phyloP scores from a whole-genome alignment of 257 asterid genomes.

The Solanum ossicruentum region DNA sequence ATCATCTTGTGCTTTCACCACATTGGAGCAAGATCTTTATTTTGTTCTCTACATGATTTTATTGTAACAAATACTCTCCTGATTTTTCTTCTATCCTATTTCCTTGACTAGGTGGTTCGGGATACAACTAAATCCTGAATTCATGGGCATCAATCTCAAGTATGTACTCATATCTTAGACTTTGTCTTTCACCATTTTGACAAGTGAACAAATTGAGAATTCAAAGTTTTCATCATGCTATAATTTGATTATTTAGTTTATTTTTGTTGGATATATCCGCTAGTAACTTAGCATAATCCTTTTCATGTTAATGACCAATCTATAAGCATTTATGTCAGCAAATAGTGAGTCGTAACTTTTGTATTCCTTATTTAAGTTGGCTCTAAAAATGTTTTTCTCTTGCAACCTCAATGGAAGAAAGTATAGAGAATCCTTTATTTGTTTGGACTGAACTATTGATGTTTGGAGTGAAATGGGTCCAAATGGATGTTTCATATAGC shows the following conservation, averaged over 20 bases:
- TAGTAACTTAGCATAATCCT: neutral
- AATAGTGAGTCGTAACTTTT: neutral
- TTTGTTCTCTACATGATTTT: neutral
- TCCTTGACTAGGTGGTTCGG: slow-evolving; percentile 83
- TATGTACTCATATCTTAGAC: slow-evolving; percentile 20
- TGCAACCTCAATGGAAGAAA: neutral
- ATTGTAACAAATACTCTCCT: slow-evolving; percentile 3
- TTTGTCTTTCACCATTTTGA: neutral
- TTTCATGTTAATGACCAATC: neutral
- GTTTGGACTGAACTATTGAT: neutral
- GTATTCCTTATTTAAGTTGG: neutral
- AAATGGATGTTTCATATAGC: neutral
- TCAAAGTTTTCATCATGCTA: neutral
- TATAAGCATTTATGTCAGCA: neutral
- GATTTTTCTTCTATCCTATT: slow-evolving; percentile 6
- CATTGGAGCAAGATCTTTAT: neutral
- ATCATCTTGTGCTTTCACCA: neutral
- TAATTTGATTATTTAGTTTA: neutral
- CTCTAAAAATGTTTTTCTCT: neutral
- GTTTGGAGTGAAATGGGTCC: neutral
- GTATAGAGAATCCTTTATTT: neutral
- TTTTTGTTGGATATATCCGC: neutral
- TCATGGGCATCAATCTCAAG: slow-evolving; percentile 96
- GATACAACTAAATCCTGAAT: slow-evolving; percentile 87
- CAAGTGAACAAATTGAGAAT: neutral